Conservation (phyloP, 192 early-diverging fungal genomes). For the Pilobolus umbonatus region DNA sequence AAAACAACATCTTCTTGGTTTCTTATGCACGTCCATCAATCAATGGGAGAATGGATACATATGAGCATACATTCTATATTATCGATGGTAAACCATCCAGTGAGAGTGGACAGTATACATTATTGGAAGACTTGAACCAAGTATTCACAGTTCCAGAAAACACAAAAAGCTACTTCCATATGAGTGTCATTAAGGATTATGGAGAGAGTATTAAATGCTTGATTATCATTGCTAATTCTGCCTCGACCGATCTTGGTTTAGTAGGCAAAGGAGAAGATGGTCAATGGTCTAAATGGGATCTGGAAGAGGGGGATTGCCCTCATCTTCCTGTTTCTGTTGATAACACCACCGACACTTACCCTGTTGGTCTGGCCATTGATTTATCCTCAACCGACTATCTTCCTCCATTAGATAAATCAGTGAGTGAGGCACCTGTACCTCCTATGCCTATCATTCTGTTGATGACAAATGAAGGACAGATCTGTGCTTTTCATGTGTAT, state of each 20-base stretch:
- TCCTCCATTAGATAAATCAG: slow-evolving; percentile 47
- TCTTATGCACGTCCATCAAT: slow-evolving; percentile 49
- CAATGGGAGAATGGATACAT: slow-evolving; percentile 6
- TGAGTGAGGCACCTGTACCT: slow-evolving; percentile 36
- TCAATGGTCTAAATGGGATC: slow-evolving; percentile 62
- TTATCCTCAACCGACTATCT: slow-evolving; percentile 52
- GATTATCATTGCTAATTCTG: slow-evolving; percentile 34
- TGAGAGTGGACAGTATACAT: slow-evolving; percentile 40
- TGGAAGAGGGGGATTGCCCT: slow-evolving; percentile 49
- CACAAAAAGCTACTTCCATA: slow-evolving; percentile 50
- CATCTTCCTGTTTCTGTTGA: slow-evolving; percentile 51
- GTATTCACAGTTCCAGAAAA: slow-evolving; percentile 42
- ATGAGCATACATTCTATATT: slow-evolving; percentile 48
- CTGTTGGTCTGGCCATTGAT: slow-evolving; percentile 73
- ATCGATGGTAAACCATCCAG: slow-evolving; percentile 44
- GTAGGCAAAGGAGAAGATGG: slow-evolving; percentile 38
- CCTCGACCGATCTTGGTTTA: slow-evolving; percentile 38
- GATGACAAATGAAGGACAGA: slow-evolving; percentile 56
- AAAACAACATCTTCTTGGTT: slow-evolving; percentile 60
- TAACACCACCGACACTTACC: slow-evolving; percentile 53
- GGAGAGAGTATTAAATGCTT: slow-evolving; percentile 37
- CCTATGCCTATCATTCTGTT: slow-evolving; percentile 71
- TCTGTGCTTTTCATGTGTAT: slow-evolving; percentile 63
- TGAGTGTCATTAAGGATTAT: slow-evolving; percentile 53
- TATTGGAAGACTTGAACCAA: slow-evolving; percentile 51